These are phyloP conservation scores for Glycine soja DNA, from an alignment of 306 rosid species.

Conservation along the genomic window DNA sequence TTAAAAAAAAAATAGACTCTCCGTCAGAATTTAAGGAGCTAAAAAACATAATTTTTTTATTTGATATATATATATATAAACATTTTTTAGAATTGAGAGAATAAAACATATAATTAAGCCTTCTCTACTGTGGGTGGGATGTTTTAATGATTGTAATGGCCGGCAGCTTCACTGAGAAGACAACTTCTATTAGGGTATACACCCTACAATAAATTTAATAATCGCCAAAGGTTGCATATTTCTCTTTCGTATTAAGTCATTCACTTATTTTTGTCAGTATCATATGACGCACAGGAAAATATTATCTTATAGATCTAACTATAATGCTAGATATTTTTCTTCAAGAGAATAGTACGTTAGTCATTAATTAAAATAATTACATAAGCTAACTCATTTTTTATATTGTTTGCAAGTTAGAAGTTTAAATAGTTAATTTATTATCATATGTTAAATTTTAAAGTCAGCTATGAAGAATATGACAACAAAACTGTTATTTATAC, in stretches of 20 bases:
- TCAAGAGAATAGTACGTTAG: neutral
- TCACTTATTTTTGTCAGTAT: neutral
- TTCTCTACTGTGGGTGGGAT: neutral
- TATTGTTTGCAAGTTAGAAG: neutral
- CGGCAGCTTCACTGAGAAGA: slow-evolving; percentile 29
- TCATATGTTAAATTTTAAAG: neutral
- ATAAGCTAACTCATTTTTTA: neutral
- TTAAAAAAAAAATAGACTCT: too few species aligned
- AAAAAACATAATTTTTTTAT: too few species aligned
- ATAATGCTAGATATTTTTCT: neutral
- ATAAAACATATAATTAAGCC: too few species aligned
- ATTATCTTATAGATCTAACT: neutral
- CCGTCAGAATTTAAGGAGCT: too few species aligned
- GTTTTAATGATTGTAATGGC: slow-evolving; percentile 30
- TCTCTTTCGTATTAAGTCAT: slow-evolving; percentile 32
- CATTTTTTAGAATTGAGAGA: too few species aligned
- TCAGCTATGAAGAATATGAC: slow-evolving; percentile 12
- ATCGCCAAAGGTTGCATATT: slow-evolving; percentile 43
- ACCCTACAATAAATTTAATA: slow-evolving; percentile 34
- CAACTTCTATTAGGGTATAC: neutral
- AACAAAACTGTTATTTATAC: neutral
- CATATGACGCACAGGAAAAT: neutral
- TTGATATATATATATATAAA: too few species aligned
- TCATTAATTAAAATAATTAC: neutral
- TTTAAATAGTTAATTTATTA: neutral